A percentile compares a stretch with the other conserved stretches of the same genome.
Conservation (phyloP, 2,329 filamentous ascomycete genomes). For the Colletotrichum chrysophilum region DNA sequence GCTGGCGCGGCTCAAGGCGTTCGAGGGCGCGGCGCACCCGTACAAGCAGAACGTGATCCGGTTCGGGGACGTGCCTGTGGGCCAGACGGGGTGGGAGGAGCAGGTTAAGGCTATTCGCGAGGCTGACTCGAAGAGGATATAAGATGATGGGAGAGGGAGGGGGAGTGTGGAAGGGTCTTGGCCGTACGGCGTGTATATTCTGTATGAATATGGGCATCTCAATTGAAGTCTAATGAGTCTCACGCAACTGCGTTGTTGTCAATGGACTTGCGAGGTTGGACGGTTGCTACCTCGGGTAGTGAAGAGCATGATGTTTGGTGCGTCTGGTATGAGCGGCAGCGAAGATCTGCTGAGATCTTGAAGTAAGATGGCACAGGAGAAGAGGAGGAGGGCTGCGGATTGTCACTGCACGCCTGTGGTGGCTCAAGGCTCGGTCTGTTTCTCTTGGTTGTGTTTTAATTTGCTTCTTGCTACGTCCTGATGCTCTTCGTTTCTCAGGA, state of each 20-base stretch:
- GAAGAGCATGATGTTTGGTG: not conserved
- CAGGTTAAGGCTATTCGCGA: slow-evolving; percentile 55
- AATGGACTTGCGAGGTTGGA: not conserved
- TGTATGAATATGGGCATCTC: slow-evolving; percentile 23
- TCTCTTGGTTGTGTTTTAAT: not conserved
- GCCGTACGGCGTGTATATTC: slow-evolving; percentile 20
- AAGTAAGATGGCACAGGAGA: not conserved
- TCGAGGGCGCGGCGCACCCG: slow-evolving; percentile 90
- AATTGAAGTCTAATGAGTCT: slow-evolving; percentile 10
- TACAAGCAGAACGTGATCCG: slow-evolving; percentile 87
- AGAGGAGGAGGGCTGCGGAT: fast-evolving
- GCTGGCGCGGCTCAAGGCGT: slow-evolving; percentile 89
- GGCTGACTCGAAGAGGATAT: slow-evolving; percentile 56
- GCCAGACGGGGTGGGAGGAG: slow-evolving; percentile 58
- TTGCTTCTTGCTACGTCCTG: not conserved
- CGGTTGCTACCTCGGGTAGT: not conserved
- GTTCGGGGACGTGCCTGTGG: slow-evolving; percentile 67
- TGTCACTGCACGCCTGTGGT: fast-evolving
- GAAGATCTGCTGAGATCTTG: not conserved
- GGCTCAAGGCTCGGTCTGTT: not conserved
- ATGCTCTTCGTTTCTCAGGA: fast-evolving
- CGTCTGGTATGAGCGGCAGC: not conserved
- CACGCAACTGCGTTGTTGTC: not conserved
- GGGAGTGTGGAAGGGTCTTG: not conserved
- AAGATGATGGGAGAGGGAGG: slow-evolving; percentile 22